Base-by-base conservation (phyloP, 2,329 filamentous ascomycete genomes). In the Teratosphaeria destructans region DNA sequence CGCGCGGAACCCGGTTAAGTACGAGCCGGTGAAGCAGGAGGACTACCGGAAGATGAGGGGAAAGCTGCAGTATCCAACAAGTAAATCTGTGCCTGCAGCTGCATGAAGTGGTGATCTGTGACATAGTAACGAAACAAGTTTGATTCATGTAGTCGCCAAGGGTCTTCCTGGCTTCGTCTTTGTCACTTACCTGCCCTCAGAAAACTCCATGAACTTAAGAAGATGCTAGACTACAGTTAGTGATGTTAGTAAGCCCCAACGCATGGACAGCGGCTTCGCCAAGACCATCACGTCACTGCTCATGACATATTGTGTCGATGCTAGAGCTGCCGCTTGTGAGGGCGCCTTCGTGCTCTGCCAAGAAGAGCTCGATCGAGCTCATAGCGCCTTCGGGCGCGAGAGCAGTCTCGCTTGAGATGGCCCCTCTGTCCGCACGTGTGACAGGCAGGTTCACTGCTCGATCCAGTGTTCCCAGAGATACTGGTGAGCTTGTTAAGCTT, bases 361-460 rank as follows among this genome's bases (percentile, higher is more conserved):
- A 23, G 43, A 49, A n/a, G 23, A 5, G 19, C 8, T n/a, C 16
- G 23, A 19, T 19, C n/a, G n/a, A 49, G 43, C 43, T 19, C 16
- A 26, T n/a, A 49, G 43, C 43, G 43, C 43, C 23, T 49, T 23
- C 43, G 43, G 19, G 75, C 1, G 11, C 34, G 29, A 12, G 83
- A 79, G 68, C 85, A 88, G 23, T 84, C 78, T 55, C 71, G 74
- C 57, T 78, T 78, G 62, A 79, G 81, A 71, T 89, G 87, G 1
- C 85, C 85, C 37, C 76, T 75, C 63, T 83, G 77, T 16, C 84
- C 81, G 69, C 86, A 89, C 19, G 75, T 79, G 72, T 81, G 83
- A 70, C 87, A 89, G 54, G 76, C 77, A 54, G 81, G 72, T 52
- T 65, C 66, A 34, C 67, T 57, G 43, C 63, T 54, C 52, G 65